Evolutionary conservation across 2,329 filamentous ascomycete genomes (phyloP).

Genomic region (Xylariaceae sp.): DNA sequence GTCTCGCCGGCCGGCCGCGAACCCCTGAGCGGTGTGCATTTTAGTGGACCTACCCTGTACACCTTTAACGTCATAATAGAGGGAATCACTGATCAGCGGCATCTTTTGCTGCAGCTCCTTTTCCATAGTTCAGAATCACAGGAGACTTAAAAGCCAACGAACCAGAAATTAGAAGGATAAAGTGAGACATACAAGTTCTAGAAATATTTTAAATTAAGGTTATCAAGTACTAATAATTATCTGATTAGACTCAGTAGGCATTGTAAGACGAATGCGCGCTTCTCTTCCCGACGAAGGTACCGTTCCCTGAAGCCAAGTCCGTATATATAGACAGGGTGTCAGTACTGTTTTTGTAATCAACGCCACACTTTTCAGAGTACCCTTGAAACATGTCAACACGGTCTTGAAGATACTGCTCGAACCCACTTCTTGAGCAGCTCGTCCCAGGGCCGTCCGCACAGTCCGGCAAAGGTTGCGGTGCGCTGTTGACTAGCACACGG

Average conservation of each 20-base stretch:
- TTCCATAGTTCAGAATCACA: no score
- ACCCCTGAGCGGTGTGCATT: no score
- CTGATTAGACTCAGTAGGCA: constrained; percentile 22
- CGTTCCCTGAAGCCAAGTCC: constrained; percentile 35
- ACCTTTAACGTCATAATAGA: no score
- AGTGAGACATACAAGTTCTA: not conserved
- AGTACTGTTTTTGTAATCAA: constrained; percentile 41
- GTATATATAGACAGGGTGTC: constrained; percentile 41
- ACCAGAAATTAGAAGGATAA: no score
- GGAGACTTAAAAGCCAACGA: no score
- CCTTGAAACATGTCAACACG: constrained; percentile 48
- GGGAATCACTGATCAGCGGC: no score
- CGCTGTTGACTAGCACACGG: constrained; percentile 53
- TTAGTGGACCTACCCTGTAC: no score
- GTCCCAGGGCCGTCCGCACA: constrained; percentile 54
- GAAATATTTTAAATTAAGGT: not conserved
- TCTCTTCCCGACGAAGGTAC: constrained; percentile 41
- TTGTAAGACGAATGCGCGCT: constrained; percentile 16
- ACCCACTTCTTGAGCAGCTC: constrained; percentile 49
- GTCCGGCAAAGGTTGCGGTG: constrained; percentile 50
- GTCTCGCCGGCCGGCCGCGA: no score
- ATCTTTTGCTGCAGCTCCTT: no score
- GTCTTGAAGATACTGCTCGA: constrained; percentile 49
- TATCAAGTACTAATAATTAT: not conserved
- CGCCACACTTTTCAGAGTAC: constrained; percentile 49